Evolutionary conservation across 108 stramenopile genomes (phyloP).

Genomic region (Skeletonema potamos): DNA sequence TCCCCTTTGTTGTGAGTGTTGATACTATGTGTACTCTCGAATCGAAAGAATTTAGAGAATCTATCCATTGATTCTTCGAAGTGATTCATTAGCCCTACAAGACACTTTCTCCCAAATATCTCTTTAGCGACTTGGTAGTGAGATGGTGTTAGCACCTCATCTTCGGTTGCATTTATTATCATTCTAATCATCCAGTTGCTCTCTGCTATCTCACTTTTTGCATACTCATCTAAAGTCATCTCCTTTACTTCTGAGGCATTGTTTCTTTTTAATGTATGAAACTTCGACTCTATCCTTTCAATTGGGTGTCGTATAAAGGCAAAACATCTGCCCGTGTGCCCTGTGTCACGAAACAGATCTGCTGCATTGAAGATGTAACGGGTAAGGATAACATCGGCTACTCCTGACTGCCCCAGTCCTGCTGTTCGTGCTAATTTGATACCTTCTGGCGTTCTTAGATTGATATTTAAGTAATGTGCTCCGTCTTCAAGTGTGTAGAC

Average conservation of each 20-base stretch:
- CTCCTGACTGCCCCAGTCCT: conserved; percentile 9
- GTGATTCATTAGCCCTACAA: conserved; percentile 39
- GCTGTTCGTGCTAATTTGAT: not conserved
- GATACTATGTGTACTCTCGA: conserved; percentile 3
- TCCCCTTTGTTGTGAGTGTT: not conserved
- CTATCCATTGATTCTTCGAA: conserved; percentile 28
- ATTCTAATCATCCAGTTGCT: conserved; percentile 47
- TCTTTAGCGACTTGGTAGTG: conserved; percentile 46
- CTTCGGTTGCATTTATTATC: conserved; percentile 29
- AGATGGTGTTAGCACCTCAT: conserved; percentile 20
- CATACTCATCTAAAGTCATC: conserved; percentile 31
- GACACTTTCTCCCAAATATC: conserved; percentile 42
- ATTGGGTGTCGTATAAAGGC: conserved; percentile 24
- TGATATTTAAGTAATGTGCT: conserved; percentile 17
- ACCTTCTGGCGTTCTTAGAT: conserved; percentile 11
- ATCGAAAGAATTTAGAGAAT: conserved; percentile 34
- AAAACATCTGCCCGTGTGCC: conserved; percentile 16
- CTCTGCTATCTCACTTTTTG: conserved; percentile 17
- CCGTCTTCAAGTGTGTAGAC: conserved; percentile 14
- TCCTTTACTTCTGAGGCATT: not conserved
- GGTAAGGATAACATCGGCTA: conserved; percentile 27
- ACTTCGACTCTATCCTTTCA: conserved; percentile 7
- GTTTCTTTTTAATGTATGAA: conserved; percentile 9
- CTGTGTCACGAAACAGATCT: conserved; percentile 4
- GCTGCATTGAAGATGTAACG: conserved; percentile 16